phyloP scores from a whole-genome alignment of 768 basidiomycete species.

The Trametes cingulata region DNA sequence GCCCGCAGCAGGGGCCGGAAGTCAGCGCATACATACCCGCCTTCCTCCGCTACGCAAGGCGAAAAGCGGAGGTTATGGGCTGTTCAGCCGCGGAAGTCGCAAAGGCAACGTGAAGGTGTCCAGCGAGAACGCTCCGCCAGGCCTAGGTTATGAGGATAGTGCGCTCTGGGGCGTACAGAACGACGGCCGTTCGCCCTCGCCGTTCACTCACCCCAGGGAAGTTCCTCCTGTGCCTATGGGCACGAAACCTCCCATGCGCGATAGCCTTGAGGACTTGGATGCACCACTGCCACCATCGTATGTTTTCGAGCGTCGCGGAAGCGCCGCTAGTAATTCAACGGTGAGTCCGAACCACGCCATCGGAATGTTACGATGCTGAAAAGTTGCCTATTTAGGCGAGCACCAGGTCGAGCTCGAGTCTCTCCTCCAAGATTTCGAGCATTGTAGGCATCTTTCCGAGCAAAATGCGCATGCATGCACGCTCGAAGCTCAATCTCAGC shows the following conservation, averaged over 20 bases:
- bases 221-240: constrained; percentile 21
- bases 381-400: constrained; percentile 17
- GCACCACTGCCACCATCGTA: constrained; percentile 23
- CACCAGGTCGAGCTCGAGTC: constrained; percentile 24
- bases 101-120: neutral
- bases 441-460: constrained; percentile 22
- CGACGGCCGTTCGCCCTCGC: constrained; percentile 16
- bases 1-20: neutral
- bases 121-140: neutral
- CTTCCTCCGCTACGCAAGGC: constrained; percentile 23
- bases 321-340: constrained; percentile 26
- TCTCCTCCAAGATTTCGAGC: constrained; percentile 24
- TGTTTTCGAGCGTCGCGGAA: constrained; percentile 29
- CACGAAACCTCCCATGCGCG: neutral
- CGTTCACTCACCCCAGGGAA: constrained; percentile 26
- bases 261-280: constrained; percentile 7
- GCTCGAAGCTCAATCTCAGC: constrained; percentile 29
- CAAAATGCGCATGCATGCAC: constrained; percentile 16
- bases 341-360: constrained; percentile 9
- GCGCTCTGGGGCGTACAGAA: neutral
- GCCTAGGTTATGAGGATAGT: constrained; percentile 5
- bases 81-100: constrained; percentile 1
- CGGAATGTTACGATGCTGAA: neutral
- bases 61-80: constrained; percentile 15
- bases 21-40: constrained; percentile 18